A percentile compares a stretch with the other conserved stretches of the same genome.
Conservation (phyloP, 2,329 filamentous ascomycete species). For the Ceratocystis cubensis region DNA sequence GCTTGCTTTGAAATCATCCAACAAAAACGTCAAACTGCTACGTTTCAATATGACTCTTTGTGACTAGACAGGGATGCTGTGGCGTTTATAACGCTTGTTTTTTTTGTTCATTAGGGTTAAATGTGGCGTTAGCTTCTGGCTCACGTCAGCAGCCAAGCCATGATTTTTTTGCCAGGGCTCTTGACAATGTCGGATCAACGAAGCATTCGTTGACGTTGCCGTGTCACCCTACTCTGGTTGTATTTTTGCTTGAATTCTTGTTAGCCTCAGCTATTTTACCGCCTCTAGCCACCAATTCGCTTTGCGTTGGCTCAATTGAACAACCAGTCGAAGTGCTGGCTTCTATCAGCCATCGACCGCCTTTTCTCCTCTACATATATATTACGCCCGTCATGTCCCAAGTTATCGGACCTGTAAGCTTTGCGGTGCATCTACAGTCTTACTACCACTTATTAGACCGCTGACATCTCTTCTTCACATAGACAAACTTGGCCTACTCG, state of each 20-base stretch:
- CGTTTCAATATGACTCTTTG: background rate
- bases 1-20: constrained; percentile 31
- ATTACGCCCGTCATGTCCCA: constrained; percentile 52
- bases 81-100: background rate
- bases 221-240: background rate
- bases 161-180: constrained; percentile 14
- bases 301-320: background rate
- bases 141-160: constrained; percentile 12
- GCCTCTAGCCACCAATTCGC: background rate
- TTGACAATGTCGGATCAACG: background rate
- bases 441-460: background rate
- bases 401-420: constrained; percentile 57
- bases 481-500: constrained; percentile 95
- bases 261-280: background rate
- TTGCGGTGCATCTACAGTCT: background rate
- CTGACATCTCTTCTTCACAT: constrained; percentile 21
- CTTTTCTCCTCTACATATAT: background rate
- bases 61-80: background rate
- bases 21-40: constrained; percentile 5
- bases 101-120: constrained; percentile 12
- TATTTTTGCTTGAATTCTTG: background rate
- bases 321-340: background rate
- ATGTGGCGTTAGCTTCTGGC: constrained; percentile 12
- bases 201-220: background rate
- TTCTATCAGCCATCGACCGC: background rate